A percentile compares a stretch with the other conserved stretches of the same genome.
Evolutionary conservation across 1,284 basidiomycete species (phyloP).

Genomic region (Ganoderma lingzhi): DNA sequence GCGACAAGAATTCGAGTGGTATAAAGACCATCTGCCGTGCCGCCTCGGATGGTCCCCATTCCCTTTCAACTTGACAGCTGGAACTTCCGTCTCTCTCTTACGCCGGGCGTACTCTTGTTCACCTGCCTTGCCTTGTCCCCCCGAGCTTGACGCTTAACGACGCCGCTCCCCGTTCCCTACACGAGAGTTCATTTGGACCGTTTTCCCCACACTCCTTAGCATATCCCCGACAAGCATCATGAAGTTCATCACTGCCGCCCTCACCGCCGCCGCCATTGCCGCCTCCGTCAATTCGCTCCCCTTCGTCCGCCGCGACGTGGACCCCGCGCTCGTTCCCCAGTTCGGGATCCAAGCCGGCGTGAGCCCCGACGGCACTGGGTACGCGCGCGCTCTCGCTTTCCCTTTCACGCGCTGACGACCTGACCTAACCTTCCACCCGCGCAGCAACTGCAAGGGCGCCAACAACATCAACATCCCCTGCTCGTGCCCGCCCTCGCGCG

Average conservation of each 20-base stretch:
- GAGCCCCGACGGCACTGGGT: conserved; percentile 59
- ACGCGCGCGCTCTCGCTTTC: conserved; percentile 15
- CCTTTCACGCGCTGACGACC: background rate
- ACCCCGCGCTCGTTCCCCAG: conserved; percentile 58
- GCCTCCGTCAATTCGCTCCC: conserved; percentile 13
- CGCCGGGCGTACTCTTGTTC: conserved; percentile 15
- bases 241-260: conserved; percentile 16
- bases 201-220: conserved; percentile 11
- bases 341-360: conserved; percentile 58
- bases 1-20: background rate
- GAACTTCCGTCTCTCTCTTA: conserved; percentile 13
- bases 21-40: background rate
- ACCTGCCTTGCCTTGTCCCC: background rate
- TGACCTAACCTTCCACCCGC: background rate
- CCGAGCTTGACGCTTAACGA: conserved; percentile 13
- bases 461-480: conserved; percentile 44
- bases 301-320: conserved; percentile 22
- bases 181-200: conserved; percentile 6
- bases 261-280: conserved; percentile 14
- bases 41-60: conserved; percentile 1
- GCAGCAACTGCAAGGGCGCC: conserved; percentile 40
- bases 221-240: conserved; percentile 1
- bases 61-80: conserved; percentile 10
- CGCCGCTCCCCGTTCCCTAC: conserved; percentile 7
- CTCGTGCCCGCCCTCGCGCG: conserved; percentile 53